phyloP scores from a whole-genome alignment of 129 eudicot genomes.

The Artemisia tridentata region DNA sequence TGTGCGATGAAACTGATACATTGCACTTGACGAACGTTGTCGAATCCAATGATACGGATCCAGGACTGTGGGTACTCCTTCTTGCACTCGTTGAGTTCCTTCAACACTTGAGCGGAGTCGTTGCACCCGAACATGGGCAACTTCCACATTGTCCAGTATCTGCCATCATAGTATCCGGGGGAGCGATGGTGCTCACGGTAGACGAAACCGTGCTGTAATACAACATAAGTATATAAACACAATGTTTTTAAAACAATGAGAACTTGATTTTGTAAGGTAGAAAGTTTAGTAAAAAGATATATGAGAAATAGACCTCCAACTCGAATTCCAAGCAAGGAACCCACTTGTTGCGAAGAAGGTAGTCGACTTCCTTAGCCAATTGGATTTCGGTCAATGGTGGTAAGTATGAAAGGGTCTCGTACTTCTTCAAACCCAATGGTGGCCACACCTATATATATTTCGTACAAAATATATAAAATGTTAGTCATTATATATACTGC shows the following conservation, averaged over 20 bases:
- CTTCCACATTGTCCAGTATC: constrained; percentile 94
- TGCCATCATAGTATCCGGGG: constrained; percentile 80
- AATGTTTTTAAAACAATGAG: no score
- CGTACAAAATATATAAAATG: not conserved
- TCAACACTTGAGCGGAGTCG: constrained; percentile 52
- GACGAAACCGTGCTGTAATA: constrained; percentile 46
- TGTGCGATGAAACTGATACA: constrained; percentile 64
- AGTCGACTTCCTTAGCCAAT: constrained; percentile 50
- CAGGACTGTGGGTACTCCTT: constrained; percentile 57
- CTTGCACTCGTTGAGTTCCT: constrained; percentile 48
- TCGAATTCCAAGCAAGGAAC: constrained; percentile 79
- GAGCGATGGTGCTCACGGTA: constrained; percentile 60
- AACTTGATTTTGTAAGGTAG: no score
- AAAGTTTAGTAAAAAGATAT: no score
- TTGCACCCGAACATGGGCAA: constrained; percentile 82
- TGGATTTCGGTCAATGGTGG: constrained; percentile 38
- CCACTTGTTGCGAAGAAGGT: constrained; percentile 56
- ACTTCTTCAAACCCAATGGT: constrained; percentile 50
- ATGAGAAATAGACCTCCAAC: constrained; percentile 34
- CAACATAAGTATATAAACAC: not conserved
- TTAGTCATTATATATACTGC: not conserved
- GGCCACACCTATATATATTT: constrained; percentile 41
- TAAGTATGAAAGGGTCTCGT: constrained; percentile 75
- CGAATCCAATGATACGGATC: constrained; percentile 74
- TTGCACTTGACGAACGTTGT: constrained; percentile 69